A percentile compares a stretch with the other conserved stretches of the same genome.
These are phyloP conservation scores for Brachypodium distachyon DNA, from an alignment of 202 grass and related monocot species.

Conservation along the genomic window DNA sequence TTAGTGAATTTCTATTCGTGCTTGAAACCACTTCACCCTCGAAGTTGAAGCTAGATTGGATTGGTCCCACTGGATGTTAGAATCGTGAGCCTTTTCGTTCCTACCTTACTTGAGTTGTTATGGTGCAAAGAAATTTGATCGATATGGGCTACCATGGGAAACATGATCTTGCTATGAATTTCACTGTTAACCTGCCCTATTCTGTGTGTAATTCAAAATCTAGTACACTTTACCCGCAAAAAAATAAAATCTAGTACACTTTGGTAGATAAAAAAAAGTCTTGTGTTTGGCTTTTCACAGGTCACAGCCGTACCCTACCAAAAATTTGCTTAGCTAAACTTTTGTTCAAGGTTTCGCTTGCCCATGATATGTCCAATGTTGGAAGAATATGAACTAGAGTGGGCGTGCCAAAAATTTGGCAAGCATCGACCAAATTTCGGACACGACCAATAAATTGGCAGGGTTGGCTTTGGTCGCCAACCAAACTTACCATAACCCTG, in stretches of 20 bases:
- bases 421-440: not conserved
- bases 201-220: not conserved
- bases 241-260: not conserved
- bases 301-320: not conserved
- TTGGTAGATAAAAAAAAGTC: not conserved
- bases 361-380: not conserved
- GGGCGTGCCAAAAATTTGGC: not conserved
- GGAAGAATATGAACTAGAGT: not conserved
- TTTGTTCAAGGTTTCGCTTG: not conserved
- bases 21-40: not conserved
- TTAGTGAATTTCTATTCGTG: not conserved
- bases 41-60: not conserved
- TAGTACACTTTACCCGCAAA: not conserved
- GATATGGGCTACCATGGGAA: not conserved
- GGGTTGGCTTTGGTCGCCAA: not conserved
- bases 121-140: not conserved
- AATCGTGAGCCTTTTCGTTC: not conserved
- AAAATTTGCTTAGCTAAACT: not conserved
- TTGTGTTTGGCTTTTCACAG: not conserved
- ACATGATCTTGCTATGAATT: not conserved
- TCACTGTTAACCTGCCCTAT: not conserved
- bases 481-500: not conserved
- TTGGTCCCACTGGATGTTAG: not conserved
- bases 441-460: not conserved
- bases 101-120: not conserved